Evolutionary conservation across 306 rosid genomes (phyloP), one percentile per base, ranked within the genome.

Genomic region (Cicer yamashitae): DNA sequence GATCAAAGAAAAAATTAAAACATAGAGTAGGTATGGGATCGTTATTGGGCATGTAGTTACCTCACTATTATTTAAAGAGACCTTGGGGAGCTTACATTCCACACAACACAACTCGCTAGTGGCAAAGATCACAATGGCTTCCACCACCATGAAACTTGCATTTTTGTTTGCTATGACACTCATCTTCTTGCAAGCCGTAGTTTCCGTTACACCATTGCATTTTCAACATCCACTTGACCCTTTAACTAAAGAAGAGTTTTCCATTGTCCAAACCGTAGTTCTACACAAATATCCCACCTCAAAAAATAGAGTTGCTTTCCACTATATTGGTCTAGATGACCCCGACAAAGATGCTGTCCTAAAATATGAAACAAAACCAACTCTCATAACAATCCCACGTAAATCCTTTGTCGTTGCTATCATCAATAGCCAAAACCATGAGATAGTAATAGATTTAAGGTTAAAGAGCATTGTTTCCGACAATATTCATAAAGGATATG

Each of bases 171-270:
- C 67, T 0, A 38, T 77, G 7, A 4, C 74, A 3, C 58, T 71
- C 10, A 15, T 77, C 20, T 82, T 14, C 20, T 17, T 71, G 10
- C 59, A 77, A 47, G 63, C 69, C 25, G 75, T 40, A 3, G 5
- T 67, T 0, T 73, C 79, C 0, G 40, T 18, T 7, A 14, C 47
- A 5, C 57, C 52, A 13, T 22, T 52, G 8, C 59, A 3, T 8
- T 5, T 43, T 53, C 58, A 43, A 52, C 84, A 84, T 17, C 87
- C 87, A 20, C 77, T 84, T 1, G 82, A 84, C 66, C 87, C 84
- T 34, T 67, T 80, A 58, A 71, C 79, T 15, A 6, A 66, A 8
- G 2, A 65, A 22, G 84, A 84, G 30, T 59, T 80, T 14, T 6
- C 30, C 0, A 6, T 5, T 0, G 75, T 80, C 45, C 84, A 40